Evolutionary conservation across 2,329 filamentous ascomycete genomes (phyloP).

Genomic region (Trichoderma lentiforme): DNA sequence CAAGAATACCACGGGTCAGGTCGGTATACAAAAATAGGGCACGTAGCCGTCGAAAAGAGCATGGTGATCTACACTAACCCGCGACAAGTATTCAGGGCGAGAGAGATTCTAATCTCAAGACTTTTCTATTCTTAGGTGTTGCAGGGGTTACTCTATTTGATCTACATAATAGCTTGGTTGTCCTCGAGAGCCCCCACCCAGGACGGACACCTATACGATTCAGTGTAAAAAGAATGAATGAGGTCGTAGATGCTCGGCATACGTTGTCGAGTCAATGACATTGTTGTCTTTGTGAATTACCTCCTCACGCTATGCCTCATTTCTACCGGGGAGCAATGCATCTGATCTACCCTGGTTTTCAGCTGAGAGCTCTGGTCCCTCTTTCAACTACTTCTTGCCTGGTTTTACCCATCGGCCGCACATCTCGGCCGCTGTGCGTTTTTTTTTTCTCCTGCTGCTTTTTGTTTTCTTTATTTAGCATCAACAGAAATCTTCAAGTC

Average conservation of each 20-base stretch:
- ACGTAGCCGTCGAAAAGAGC: neutral
- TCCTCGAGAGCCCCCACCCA: neutral
- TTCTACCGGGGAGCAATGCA: neutral
- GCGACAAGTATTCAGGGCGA: conserved; percentile 13
- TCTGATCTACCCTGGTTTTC: neutral
- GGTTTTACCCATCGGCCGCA: neutral
- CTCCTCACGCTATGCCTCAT: neutral
- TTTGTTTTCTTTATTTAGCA: neutral
- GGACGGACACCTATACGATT: neutral
- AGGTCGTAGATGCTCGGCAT: neutral
- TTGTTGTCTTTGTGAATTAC: neutral
- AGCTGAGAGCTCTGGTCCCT: neutral
- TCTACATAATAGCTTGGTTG: neutral
- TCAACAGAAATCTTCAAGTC: neutral
- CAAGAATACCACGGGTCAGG: neutral
- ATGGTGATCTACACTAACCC: conserved; percentile 8
- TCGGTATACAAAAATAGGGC: neutral
- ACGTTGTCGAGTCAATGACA: neutral
- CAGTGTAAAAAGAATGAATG: neutral
- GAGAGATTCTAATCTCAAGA: neutral
- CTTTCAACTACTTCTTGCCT: neutral
- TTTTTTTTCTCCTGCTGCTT: neutral
- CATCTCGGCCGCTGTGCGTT: neutral
- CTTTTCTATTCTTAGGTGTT: neutral
- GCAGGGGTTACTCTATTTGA: neutral